A percentile compares a stretch with the other conserved stretches of the same genome.
Conservation (phyloP, 2,329 filamentous ascomycete genomes). For the Fusarium caatingaense region DNA sequence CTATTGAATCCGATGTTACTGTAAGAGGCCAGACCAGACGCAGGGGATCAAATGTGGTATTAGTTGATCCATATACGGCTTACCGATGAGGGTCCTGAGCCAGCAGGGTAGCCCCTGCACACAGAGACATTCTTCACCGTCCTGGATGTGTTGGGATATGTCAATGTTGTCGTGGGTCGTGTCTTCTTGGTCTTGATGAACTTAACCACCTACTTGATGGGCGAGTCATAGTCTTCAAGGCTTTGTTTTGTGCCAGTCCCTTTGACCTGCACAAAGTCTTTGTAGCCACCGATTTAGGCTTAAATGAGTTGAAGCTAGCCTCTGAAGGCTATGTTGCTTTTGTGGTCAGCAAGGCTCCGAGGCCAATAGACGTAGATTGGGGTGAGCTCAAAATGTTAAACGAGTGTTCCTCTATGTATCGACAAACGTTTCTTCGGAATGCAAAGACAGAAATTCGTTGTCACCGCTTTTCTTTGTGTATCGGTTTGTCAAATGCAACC, state of each 20-base stretch:
- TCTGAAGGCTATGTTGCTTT: conserved; percentile 6
- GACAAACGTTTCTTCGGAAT: neutral
- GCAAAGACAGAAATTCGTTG: neutral
- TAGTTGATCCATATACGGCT: conserved; percentile 41
- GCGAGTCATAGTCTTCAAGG: conserved; percentile 26
- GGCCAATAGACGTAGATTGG: neutral
- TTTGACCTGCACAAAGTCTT: conserved; percentile 27
- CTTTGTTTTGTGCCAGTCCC: conserved; percentile 8
- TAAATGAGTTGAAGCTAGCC: neutral
- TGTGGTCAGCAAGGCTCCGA: neutral
- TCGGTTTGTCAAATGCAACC: conserved; percentile 32
- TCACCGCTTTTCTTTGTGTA: conserved; percentile 41
- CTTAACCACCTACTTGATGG: conserved; percentile 10
- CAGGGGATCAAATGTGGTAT: conserved; percentile 41
- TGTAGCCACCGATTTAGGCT: conserved; percentile 12
- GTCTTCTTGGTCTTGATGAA: conserved; percentile 14
- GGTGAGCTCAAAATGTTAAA: neutral
- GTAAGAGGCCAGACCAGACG: conserved; percentile 19
- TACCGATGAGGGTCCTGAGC: conserved; percentile 34
- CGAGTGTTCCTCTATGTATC: neutral
- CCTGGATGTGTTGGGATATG: conserved; percentile 34
- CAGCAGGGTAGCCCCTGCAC: conserved; percentile 39
- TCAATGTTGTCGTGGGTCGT: conserved; percentile 29
- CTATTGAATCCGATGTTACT: conserved; percentile 7
- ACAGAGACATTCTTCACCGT: conserved; percentile 29